These are phyloP conservation scores for Penicillium sp. DNA, from an alignment of 2,329 filamentous ascomycete genomes.

Conservation along the genomic window DNA sequence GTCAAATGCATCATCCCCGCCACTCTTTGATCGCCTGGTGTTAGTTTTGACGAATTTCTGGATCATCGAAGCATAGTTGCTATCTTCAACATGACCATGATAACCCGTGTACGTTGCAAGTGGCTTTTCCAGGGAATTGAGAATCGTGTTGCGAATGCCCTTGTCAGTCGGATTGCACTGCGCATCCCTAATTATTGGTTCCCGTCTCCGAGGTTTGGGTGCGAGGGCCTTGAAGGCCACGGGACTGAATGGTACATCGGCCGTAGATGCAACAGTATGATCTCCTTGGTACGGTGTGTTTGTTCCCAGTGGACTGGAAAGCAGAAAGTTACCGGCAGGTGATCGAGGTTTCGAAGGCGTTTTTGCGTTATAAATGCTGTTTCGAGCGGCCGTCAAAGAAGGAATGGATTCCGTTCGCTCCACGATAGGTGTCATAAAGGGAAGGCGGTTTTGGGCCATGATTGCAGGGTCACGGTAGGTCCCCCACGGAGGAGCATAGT, in stretches of 20 bases:
- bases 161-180: conserved; percentile 90
- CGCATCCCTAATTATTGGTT: conserved; percentile 73
- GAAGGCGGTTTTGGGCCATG: conserved; percentile 83
- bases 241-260: conserved; percentile 39
- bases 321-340: conserved; percentile 44
- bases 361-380: conserved; percentile 64
- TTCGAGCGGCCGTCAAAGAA: conserved; percentile 56
- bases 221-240: conserved; percentile 37
- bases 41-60: conserved; percentile 74
- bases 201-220: conserved; percentile 31
- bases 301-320: conserved; percentile 71
- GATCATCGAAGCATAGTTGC: conserved; percentile 70
- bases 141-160: conserved; percentile 69
- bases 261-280: conserved; percentile 33
- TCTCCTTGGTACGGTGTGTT: conserved; percentile 55
- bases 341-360: conserved; percentile 66
- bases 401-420: conserved; percentile 87
- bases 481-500: conserved; percentile 74
- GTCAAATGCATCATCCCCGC: conserved; percentile 59
- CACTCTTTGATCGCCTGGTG: conserved; percentile 48
- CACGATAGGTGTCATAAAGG: conserved; percentile 98
- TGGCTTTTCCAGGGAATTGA: conserved; percentile 70
- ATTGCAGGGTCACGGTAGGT: conserved; percentile 78
- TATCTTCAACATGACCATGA: conserved; percentile 66
- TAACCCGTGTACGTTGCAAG: conserved; percentile 75